These are phyloP conservation scores for Lithocarpus polystachyus DNA, from an alignment of 306 rosid genomes.

Conservation along the genomic window DNA sequence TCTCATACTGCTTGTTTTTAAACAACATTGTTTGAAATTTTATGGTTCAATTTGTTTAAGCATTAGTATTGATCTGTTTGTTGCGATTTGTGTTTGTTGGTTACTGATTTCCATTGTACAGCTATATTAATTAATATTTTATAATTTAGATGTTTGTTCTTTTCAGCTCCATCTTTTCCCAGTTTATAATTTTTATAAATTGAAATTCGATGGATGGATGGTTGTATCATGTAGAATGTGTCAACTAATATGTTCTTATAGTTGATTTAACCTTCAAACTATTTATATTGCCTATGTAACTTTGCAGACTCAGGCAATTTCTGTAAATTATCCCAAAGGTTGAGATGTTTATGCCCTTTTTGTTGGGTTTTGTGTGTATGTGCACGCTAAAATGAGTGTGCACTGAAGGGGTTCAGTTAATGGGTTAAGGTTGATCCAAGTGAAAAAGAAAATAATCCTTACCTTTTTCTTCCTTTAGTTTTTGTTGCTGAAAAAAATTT, in stretches of 20 bases:
- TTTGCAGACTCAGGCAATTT: background rate
- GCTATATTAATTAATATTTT: background rate
- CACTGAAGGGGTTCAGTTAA: background rate
- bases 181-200: background rate
- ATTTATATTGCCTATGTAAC: background rate
- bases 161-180: too few relatives aligned
- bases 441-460: background rate
- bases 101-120: background rate
- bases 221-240: background rate
- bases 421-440: background rate
- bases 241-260: background rate
- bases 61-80: background rate
- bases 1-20: background rate
- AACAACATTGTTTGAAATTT: background rate
- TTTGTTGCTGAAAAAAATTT: slow-evolving; percentile 1
- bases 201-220: background rate
- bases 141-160: background rate
- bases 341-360: background rate
- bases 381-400: background rate
- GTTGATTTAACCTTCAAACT: background rate
- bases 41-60: background rate
- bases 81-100: background rate
- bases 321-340: background rate
- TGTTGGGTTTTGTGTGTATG: background rate
- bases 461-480: background rate